Conservation (phyloP, 2,329 filamentous ascomycete species). For the Exophiala viscosa region DNA sequence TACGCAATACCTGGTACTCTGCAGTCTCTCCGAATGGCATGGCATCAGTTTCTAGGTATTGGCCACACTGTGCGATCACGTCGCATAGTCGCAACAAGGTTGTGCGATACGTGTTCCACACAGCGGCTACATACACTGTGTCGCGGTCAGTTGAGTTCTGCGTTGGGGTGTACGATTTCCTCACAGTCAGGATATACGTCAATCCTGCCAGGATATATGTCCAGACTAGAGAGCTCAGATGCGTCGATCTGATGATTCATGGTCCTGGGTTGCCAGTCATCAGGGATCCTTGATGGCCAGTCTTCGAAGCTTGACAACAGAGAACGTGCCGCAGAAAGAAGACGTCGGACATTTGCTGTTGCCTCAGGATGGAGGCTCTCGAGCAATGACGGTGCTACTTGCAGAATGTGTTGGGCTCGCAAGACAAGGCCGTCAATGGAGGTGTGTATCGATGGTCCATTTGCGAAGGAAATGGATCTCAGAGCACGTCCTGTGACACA, state of each 20-base stretch:
- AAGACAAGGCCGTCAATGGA: too few species aligned
- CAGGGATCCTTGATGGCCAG: constrained; percentile 2
- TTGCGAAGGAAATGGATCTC: too few species aligned
- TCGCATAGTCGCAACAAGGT: constrained; percentile 4
- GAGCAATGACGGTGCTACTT: too few species aligned
- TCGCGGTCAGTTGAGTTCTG: too few species aligned
- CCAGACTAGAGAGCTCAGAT: neutral
- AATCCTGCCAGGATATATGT: neutral
- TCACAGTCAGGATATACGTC: too few species aligned
- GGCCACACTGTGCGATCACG: constrained; percentile 3
- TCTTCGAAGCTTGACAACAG: neutral
- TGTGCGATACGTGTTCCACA: constrained; percentile 9
- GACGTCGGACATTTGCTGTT: neutral
- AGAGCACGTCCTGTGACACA: too few species aligned
- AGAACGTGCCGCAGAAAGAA: neutral
- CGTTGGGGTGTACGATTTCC: too few species aligned
- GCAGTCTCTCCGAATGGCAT: constrained; percentile 4
- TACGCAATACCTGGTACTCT: constrained; percentile 1
- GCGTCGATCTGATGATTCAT: neutral
- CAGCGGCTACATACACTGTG: too few species aligned
- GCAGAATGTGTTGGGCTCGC: too few species aligned
- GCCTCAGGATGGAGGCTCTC: too few species aligned
- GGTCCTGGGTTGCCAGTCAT: constrained; percentile 2
- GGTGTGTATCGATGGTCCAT: too few species aligned
- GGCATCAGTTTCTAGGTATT: constrained; percentile 5